A percentile compares a stretch with the other conserved stretches of the same genome.
These are phyloP conservation scores for Ulmus americana DNA, from an alignment of 331 rosid species.

Conservation along the genomic window DNA sequence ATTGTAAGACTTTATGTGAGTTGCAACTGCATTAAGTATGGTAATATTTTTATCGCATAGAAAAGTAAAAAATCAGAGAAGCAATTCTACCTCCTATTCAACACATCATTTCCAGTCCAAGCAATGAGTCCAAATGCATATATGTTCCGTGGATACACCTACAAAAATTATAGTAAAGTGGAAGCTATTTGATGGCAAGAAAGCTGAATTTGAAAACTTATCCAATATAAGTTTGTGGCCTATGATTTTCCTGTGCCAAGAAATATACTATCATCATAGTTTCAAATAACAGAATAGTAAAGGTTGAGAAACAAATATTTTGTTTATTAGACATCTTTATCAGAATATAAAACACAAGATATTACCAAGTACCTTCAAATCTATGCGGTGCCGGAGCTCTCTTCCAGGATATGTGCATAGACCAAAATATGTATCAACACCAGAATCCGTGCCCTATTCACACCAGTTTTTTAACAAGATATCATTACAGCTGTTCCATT, in stretches of 20 bases:
- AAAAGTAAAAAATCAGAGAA: conserved; percentile 9
- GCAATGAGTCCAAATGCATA: conserved; percentile 78
- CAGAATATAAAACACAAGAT: neutral
- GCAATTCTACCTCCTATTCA: conserved; percentile 68
- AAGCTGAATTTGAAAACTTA: too few relatives aligned
- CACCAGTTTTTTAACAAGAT: conserved; percentile 14
- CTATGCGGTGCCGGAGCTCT: conserved; percentile 85
- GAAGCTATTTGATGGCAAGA: too few relatives aligned
- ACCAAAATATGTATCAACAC: conserved; percentile 90
- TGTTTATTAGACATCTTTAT: neutral
- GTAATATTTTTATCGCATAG: neutral
- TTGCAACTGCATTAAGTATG: neutral
- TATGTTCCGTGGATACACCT: conserved; percentile 84
- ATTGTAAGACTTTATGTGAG: neutral
- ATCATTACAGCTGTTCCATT: too few relatives aligned
- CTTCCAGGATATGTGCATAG: conserved; percentile 83
- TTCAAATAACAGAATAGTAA: too few relatives aligned
- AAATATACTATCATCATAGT: too few relatives aligned
- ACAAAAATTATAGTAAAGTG: conserved; percentile 7
- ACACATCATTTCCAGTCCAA: conserved; percentile 92
- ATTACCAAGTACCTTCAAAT: conserved; percentile 57
- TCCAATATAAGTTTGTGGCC: too few relatives aligned
- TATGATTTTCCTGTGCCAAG: too few relatives aligned
- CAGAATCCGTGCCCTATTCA: conserved; percentile 74
- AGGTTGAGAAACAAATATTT: too few relatives aligned